phyloP scores from a whole-genome alignment of 2,329 filamentous ascomycete species.

The Exophiala dermatitidis region DNA sequence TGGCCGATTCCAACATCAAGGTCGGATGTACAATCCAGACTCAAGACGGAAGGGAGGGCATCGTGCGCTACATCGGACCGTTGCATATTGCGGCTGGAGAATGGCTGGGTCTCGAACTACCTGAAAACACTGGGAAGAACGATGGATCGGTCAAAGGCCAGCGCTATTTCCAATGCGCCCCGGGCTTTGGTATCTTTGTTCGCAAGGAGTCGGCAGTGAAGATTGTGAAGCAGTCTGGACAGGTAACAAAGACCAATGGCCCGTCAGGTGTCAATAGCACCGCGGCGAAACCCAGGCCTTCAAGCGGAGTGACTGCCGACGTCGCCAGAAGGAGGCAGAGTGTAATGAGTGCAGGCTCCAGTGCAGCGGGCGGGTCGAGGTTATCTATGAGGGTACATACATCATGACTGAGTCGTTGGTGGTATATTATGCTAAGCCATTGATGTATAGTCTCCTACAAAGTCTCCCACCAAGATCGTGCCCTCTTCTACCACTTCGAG shows the following conservation, averaged over 20 bases:
- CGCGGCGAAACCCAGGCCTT: conserved; percentile 35
- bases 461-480: conserved; percentile 68
- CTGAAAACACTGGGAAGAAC: conserved; percentile 79
- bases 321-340: conserved; percentile 56
- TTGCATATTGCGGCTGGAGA: conserved; percentile 71
- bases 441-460: conserved; percentile 59
- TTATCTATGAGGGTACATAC: conserved; percentile 34
- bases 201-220: conserved; percentile 61
- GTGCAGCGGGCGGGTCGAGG: conserved; percentile 36
- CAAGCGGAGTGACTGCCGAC: conserved; percentile 45
- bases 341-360: conserved; percentile 59
- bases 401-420: not conserved
- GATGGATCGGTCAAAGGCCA: conserved; percentile 84
- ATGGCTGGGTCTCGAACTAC: conserved; percentile 86
- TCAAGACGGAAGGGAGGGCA: conserved; percentile 66
- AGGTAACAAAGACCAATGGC: conserved; percentile 31
- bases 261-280: conserved; percentile 29
- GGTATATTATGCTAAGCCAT: conserved; percentile 1
- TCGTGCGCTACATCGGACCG: conserved; percentile 72
- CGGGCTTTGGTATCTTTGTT: conserved; percentile 75
- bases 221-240: conserved; percentile 44
- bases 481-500: conserved; percentile 49
- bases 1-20: conserved; percentile 34
- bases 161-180: conserved; percentile 75
- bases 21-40: conserved; percentile 71